phyloP scores from a whole-genome alignment of 2,329 filamentous ascomycete species.

The Claviceps citrina region DNA sequence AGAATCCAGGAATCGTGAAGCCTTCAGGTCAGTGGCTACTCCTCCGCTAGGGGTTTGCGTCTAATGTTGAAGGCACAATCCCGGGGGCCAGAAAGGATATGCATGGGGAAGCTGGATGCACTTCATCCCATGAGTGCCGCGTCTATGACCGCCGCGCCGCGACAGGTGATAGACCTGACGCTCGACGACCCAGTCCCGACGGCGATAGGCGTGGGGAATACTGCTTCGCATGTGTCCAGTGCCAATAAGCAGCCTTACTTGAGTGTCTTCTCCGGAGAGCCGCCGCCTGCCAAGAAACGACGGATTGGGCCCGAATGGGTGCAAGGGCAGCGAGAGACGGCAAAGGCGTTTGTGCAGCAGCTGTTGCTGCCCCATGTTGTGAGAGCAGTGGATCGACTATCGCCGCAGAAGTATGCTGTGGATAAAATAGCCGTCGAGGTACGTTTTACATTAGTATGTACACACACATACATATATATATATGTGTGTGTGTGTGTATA shows the following conservation, averaged over 20 bases:
- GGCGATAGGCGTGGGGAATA: not conserved
- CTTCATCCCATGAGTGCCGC: conserved; percentile 13
- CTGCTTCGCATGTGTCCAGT: not conserved
- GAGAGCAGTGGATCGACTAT: conserved; percentile 12
- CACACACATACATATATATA: too few species aligned
- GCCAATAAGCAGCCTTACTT: not conserved
- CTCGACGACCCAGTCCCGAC: conserved; percentile 3
- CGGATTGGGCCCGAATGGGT: conserved; percentile 12
- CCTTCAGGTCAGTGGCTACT: not conserved
- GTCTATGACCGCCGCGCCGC: conserved; percentile 13
- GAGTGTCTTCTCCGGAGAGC: conserved; percentile 8
- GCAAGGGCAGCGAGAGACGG: conserved; percentile 8
- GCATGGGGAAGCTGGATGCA: not conserved
- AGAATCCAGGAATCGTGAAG: not conserved
- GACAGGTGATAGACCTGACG: conserved; percentile 17
- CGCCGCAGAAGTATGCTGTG: conserved; percentile 10
- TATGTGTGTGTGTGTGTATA: too few species aligned
- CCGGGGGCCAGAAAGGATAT: not conserved
- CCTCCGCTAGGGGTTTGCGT: not conserved
- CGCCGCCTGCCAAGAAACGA: conserved; percentile 17
- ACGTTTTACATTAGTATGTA: too few species aligned
- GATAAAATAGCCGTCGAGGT: conserved; percentile 18
- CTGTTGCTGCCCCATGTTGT: conserved; percentile 21
- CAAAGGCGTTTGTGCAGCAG: conserved; percentile 12
- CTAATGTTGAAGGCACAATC: not conserved